Conservation (phyloP, 176 grass and related monocot genomes). For the Typha latifolia region DNA sequence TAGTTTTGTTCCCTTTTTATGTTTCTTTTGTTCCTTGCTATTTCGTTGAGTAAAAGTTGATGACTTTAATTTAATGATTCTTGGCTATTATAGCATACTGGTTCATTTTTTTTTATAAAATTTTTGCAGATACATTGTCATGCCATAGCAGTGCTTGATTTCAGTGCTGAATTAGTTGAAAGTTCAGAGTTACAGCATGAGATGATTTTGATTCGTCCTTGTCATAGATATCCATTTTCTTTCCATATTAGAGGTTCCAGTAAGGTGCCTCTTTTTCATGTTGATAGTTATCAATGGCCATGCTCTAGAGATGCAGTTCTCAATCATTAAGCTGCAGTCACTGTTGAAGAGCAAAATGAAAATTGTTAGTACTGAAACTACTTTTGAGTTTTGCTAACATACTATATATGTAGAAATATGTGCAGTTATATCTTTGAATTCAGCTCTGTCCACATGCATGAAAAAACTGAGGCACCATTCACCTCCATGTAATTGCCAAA, state of each 20-base stretch:
- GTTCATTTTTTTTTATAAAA: too few species aligned
- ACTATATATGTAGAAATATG: background rate
- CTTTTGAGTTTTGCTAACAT: background rate
- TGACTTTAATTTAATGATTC: too few species aligned
- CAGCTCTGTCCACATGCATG: background rate
- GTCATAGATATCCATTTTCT: background rate
- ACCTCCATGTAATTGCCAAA: background rate
- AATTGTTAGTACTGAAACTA: background rate
- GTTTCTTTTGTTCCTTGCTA: too few species aligned
- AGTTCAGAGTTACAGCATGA: background rate
- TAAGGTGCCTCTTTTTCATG: too few species aligned
- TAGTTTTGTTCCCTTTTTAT: too few species aligned
- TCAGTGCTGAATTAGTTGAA: background rate
- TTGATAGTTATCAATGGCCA: too few species aligned
- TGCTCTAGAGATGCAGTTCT: background rate
- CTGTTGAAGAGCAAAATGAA: background rate
- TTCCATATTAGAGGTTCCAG: background rate
- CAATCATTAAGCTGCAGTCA: background rate
- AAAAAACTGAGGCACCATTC: background rate
- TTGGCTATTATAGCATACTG: too few species aligned
- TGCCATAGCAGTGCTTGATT: background rate
- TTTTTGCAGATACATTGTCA: too few species aligned
- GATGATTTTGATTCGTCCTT: conserved; percentile 1
- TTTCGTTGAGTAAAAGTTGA: too few species aligned
- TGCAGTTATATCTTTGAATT: conserved; percentile 1